Base-by-base conservation (phyloP, 2,329 filamentous ascomycete species). In the Arthroderma sp. region DNA sequence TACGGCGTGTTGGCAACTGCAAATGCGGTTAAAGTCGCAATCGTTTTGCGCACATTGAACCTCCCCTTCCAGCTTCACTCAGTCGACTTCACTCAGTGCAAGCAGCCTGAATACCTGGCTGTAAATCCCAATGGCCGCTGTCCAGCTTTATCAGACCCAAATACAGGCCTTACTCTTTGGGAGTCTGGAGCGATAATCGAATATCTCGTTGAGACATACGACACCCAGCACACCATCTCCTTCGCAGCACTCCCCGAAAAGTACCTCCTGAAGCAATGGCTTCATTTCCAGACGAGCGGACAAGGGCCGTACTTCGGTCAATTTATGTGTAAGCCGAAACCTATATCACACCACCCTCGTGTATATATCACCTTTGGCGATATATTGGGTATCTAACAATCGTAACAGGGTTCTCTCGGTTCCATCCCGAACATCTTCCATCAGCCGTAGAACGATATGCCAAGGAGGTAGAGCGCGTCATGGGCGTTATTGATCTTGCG, bases 391-490 rank as follows among this genome's bases (percentile, higher is more conserved):
- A 22, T 22, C 15, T 22, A 22, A 22, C 15, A 22, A 22, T 22
- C 32, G 2, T 2, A 3, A 55, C 54, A 32, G 69, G 64, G 61
- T 70, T 70, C 55, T 39, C 22, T n/a, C 44, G 52, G 1, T 57
- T 57, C 10, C 62, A 67, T 48, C 43, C 53, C 0, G 70, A 73
- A 53, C 62, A 68, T 47, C 4, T 74, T 5, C 60, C 59, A 0
- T 64, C 58, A 4, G 72, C 67, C 6, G 57, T 69, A 15, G 61
- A 68, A n/a, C 58, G 71, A 6, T 75, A 75, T 55, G 50, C 50
- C 6, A 61, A 65, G 6, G 69, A 75, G 54, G 59, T 69, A n/a
- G 57, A 60, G 9, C 63, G 71, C 5, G 62, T 74, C 1, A 60
- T 64, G 4, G 55, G 58, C 3, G 70, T 75, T 1, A 47, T 75